phyloP scores from a whole-genome alignment of 345 rosid species.

The Raphanus sativus region DNA sequence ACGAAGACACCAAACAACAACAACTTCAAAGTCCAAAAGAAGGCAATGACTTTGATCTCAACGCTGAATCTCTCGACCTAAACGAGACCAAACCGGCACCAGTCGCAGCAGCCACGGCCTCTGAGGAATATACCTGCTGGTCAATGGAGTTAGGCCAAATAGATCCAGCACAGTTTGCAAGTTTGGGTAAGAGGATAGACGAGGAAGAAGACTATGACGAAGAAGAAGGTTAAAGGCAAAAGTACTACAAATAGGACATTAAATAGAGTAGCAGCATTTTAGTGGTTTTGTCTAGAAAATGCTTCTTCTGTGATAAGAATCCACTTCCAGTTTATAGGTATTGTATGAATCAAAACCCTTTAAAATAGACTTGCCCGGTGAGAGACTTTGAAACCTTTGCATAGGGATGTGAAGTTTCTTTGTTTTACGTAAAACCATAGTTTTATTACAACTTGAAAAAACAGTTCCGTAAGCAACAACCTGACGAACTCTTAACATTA shows the following conservation, averaged over 20 bases:
- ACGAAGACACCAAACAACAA: conserved; percentile 52
- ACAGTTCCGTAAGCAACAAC: background rate
- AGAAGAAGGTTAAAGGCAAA: conserved; percentile 54
- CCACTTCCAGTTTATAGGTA: background rate
- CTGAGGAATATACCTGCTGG: conserved; percentile 83
- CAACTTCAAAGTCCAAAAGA: conserved; percentile 43
- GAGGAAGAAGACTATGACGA: conserved; percentile 98
- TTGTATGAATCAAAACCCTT: conserved; percentile 14
- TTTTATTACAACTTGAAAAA: background rate
- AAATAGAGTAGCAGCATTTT: conserved; percentile 35
- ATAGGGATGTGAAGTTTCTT: background rate
- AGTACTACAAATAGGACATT: conserved; percentile 16
- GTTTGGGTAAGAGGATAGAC: conserved; percentile 63
- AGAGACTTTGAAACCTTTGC: background rate
- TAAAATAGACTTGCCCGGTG: conserved; percentile 8
- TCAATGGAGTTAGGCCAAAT: conserved; percentile 79
- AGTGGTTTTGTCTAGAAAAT: conserved; percentile 28
- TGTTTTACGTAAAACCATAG: background rate
- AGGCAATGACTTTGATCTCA: conserved; percentile 47
- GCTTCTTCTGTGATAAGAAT: conserved; percentile 14
- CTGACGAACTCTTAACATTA: background rate
- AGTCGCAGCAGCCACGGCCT: conserved; percentile 27
- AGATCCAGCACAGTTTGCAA: conserved; percentile 80
- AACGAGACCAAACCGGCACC: conserved; percentile 53
- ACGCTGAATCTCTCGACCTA: conserved; percentile 69